A percentile compares a stretch with the other conserved stretches of the same genome.
These are phyloP conservation scores for Thamnidium elegans DNA, from an alignment of 192 early-diverging fungal genomes.

Conservation along the genomic window DNA sequence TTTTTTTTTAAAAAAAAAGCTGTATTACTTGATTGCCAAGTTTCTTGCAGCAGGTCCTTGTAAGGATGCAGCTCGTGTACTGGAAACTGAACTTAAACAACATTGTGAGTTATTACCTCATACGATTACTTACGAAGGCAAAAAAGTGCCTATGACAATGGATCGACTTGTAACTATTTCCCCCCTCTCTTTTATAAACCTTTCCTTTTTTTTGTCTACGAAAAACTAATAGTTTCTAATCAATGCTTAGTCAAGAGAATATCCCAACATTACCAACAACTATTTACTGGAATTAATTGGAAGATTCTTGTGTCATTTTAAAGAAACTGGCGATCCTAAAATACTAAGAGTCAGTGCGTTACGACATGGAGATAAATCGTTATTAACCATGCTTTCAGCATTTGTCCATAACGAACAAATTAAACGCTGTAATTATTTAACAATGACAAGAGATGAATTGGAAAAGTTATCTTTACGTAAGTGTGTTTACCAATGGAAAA, in stretches of 20 bases:
- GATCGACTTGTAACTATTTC: conserved; percentile 55
- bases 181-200: conserved; percentile 23
- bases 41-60: conserved; percentile 62
- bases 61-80: conserved; percentile 47
- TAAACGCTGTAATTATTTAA: conserved; percentile 10
- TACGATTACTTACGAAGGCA: conserved; percentile 71
- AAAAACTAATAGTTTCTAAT: conserved; percentile 8
- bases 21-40: conserved; percentile 71
- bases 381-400: conserved; percentile 31
- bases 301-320: conserved; percentile 34
- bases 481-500: neutral
- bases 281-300: conserved; percentile 34
- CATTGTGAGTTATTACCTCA: conserved; percentile 57
- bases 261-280: conserved; percentile 17
- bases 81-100: conserved; percentile 44
- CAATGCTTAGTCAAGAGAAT: conserved; percentile 30
- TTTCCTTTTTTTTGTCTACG: conserved; percentile 4
- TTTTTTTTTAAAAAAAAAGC: conserved; percentile 35
- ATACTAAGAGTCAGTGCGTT: conserved; percentile 21
- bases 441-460: conserved; percentile 15
- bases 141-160: conserved; percentile 45
- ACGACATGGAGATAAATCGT: conserved; percentile 32
- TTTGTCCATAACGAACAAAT: conserved; percentile 11
- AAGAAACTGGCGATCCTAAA: conserved; percentile 28
- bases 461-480: conserved; percentile 19